A percentile compares a stretch with the other conserved stretches of the same genome.
These are phyloP conservation scores for Calonectria pseudoturangicola DNA, from an alignment of 2,329 filamentous ascomycete genomes.

Conservation along the genomic window DNA sequence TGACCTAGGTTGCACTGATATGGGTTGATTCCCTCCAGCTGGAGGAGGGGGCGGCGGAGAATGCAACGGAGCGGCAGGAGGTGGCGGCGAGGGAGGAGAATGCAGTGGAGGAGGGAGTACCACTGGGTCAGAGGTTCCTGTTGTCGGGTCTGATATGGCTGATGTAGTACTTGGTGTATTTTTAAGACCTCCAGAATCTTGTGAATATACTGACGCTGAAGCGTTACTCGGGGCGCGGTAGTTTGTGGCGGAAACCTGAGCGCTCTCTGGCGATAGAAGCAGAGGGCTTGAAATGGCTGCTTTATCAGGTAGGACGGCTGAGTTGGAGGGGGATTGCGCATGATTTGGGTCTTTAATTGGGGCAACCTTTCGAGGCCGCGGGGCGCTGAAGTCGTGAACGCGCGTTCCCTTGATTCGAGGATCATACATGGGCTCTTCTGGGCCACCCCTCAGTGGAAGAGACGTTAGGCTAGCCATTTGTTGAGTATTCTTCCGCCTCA, in stretches of 20 bases:
- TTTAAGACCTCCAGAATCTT: conserved; percentile 52
- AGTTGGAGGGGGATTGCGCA: conserved; percentile 41
- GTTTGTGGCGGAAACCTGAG: conserved; percentile 44
- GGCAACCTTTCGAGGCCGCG: conserved; percentile 65
- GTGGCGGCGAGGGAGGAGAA: conserved; percentile 55
- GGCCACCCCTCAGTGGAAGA: conserved; percentile 62
- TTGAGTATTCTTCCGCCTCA: conserved; percentile 74
- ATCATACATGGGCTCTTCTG: conserved; percentile 72
- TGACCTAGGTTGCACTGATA: conserved; percentile 50
- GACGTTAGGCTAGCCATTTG: conserved; percentile 65
- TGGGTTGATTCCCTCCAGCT: conserved; percentile 54
- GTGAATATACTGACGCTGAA: conserved; percentile 56
- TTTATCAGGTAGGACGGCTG: conserved; percentile 44
- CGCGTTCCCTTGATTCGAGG: conserved; percentile 78
- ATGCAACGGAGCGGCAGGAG: not conserved
- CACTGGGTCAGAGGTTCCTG: conserved; percentile 35
- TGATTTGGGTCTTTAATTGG: conserved; percentile 44
- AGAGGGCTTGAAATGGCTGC: conserved; percentile 41
- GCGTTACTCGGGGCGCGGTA: conserved; percentile 56
- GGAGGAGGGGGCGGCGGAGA: conserved; percentile 59
- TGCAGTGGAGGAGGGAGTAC: conserved; percentile 36
- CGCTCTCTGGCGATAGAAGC: conserved; percentile 32
- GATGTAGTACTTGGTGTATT: conserved; percentile 55
- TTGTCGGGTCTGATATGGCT: conserved; percentile 50
- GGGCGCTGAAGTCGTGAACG: conserved; percentile 80